Conservation (phyloP, 1,284 basidiomycete genomes). For the Rhodotorula sp. region DNA sequence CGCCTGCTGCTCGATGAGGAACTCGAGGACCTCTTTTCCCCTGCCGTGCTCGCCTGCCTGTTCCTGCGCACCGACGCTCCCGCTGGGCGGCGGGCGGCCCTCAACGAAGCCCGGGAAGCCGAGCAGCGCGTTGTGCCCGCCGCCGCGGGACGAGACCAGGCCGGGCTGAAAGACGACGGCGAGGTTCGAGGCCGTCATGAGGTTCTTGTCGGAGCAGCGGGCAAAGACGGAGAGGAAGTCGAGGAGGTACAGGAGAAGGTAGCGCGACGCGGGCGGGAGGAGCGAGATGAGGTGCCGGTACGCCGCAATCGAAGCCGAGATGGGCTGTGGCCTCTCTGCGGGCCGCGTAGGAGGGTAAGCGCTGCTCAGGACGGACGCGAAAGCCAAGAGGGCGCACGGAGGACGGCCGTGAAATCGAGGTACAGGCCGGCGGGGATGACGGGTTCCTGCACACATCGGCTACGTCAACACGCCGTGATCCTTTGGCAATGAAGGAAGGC, state of each 20-base stretch:
- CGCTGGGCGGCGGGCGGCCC: conserved; percentile 23
- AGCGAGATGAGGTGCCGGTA: conserved; percentile 83
- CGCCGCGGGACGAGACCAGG: conserved; percentile 81
- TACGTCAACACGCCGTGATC: too few relatives aligned
- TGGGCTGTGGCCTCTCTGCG: conserved; percentile 32
- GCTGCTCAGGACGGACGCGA: not conserved
- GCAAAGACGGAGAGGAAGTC: conserved; percentile 95
- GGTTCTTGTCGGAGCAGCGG: conserved; percentile 83
- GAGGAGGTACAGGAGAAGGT: conserved; percentile 91
- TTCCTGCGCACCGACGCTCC: conserved; percentile 52
- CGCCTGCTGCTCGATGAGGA: conserved; percentile 86
- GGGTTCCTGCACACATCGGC: conserved; percentile 64
- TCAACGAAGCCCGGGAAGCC: conserved; percentile 45
- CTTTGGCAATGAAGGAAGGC: not conserved
- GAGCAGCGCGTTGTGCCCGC: conserved; percentile 47
- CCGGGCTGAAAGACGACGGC: conserved; percentile 94
- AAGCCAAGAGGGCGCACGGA: conserved; percentile 58
- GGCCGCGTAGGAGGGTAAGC: not conserved
- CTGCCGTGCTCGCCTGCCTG: conserved; percentile 70
- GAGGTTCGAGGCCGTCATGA: conserved; percentile 93
- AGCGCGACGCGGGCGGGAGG: conserved; percentile 86
- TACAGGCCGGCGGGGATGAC: conserved; percentile 88
- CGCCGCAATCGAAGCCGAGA: conserved; percentile 60
- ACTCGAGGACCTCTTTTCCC: conserved; percentile 88
- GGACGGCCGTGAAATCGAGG: conserved; percentile 77